Evolutionary conservation across 257 asterid species (phyloP).

Genomic region (Verbascum thapsus): DNA sequence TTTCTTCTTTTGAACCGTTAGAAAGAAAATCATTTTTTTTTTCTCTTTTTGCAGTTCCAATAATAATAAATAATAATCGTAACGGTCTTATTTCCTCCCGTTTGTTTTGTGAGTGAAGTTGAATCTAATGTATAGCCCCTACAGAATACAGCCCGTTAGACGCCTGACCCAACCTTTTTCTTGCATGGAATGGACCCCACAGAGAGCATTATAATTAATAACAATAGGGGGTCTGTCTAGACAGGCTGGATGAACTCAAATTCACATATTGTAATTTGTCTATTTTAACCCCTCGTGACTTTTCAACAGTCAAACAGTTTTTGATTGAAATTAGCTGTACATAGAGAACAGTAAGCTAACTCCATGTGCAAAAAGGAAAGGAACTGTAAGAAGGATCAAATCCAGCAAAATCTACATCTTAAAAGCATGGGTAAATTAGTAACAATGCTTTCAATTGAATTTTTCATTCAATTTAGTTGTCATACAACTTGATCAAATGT

Average conservation of each 20-base stretch:
- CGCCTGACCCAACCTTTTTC: neutral
- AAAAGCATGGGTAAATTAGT: neutral
- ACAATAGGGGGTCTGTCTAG: too few species aligned
- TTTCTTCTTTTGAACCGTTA: constrained; percentile 30
- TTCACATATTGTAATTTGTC: too few species aligned
- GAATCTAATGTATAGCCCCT: neutral
- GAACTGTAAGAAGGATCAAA: neutral
- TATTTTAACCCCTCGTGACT: too few species aligned
- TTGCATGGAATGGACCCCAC: constrained; percentile 21
- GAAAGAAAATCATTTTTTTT: neutral
- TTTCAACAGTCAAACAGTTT: too few species aligned
- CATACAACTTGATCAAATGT: neutral
- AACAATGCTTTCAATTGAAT: neutral
- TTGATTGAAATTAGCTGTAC: neutral
- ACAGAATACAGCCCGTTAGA: constrained; percentile 22
- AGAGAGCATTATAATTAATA: too few species aligned
- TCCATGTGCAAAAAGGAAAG: constrained; percentile 21
- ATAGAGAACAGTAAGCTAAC: neutral
- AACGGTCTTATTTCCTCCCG: constrained; percentile 40
- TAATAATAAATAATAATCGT: too few species aligned
- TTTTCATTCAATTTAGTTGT: neutral
- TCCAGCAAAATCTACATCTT: constrained; percentile 3
- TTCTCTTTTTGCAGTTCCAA: constrained; percentile 5
- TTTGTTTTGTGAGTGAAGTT: constrained; percentile 24
- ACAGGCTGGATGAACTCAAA: too few species aligned